Evolutionary conservation across 2,329 filamentous ascomycete genomes (phyloP), one percentile per base, ranked within the genome.

Genomic region (Curvularia lunata): DNA sequence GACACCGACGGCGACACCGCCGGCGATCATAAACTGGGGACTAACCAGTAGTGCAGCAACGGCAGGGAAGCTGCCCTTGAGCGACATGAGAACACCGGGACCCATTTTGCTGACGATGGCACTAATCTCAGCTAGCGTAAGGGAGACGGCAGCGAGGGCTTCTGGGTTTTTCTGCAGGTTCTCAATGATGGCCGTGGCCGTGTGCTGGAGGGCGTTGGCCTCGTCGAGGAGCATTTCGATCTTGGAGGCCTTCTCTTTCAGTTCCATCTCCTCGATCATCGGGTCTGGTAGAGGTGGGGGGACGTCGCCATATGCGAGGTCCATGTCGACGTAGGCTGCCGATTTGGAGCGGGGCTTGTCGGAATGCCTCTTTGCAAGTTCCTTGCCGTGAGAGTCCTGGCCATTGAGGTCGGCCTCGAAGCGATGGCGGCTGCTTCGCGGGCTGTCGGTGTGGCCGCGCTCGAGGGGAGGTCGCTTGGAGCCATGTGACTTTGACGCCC

Each of bases 21-120:
- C 92, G 4, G 92, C 92, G 68, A 99, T 97, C 62, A 97, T 85
- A 74, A 99, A 99, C 72, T 99, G 92, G 0, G 95, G 95, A 55
- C 90, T 93, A 0, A 91, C 88, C 3, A 99, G 85, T 21, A 99
- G 84, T 0, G 89, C 91, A 67, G 97, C 94, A 19, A 97, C 88
- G 7, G 91, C 89, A 0, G 95, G 95, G 37, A 92, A 94, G 19
- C 88, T 88, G 38, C 86, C 84, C 77, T 97, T 96, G 71, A 98
- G 80, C 1, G 89, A 81, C 10, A 84, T 81, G 6, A 99, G 80
- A 19, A 94, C 91, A 1, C 87, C 86, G 0, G 95, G 95, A 0
- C 90, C 91, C 84, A 97, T 89, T 75, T 96, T 96, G 50, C 86
- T 84, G 1, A 92, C 84, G 4, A 98, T 78, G 23, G 88, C 89